A percentile compares a stretch with the other conserved stretches of the same genome.
Evolutionary conservation across 768 basidiomycete genomes (phyloP).

Genomic region (Piloderma croceum): DNA sequence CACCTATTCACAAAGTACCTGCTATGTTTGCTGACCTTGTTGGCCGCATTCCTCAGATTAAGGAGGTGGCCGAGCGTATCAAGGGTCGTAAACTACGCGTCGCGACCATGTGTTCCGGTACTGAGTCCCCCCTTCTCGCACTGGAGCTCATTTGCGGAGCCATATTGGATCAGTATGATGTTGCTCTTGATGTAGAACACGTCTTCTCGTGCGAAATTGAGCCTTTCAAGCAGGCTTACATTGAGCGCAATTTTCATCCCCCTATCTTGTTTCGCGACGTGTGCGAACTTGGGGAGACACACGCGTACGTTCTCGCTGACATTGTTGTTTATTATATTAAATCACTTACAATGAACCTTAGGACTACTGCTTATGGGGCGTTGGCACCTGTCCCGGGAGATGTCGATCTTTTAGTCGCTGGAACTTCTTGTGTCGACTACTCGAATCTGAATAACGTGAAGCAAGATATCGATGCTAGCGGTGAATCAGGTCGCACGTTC

Average conservation of each 20-base stretch:
- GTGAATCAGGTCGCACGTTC: slow-evolving; percentile 92
- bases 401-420: slow-evolving; percentile 86
- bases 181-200: slow-evolving; percentile 74
- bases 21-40: slow-evolving; percentile 76
- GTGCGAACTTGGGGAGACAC: slow-evolving; percentile 72
- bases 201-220: slow-evolving; percentile 97
- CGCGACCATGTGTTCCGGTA: slow-evolving; percentile 97
- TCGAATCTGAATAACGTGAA: slow-evolving; percentile 93
- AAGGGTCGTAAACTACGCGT: slow-evolving; percentile 82
- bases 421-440: slow-evolving; percentile 95
- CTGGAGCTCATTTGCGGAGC: slow-evolving; percentile 77
- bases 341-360: slow-evolving; percentile 21
- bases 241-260: slow-evolving; percentile 92
- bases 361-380: slow-evolving; percentile 90
- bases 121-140: slow-evolving; percentile 90
- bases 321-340: slow-evolving; percentile 1
- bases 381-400: slow-evolving; percentile 82
- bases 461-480: slow-evolving; percentile 82
- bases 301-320: slow-evolving; percentile 71
- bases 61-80: slow-evolving; percentile 58
- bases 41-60: slow-evolving; percentile 57
- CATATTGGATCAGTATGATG: slow-evolving; percentile 58
- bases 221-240: slow-evolving; percentile 96
- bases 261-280: slow-evolving; percentile 92
- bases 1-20: slow-evolving; percentile 65